Conservation (phyloP, 768 basidiomycete genomes). For the Collybia nuda region DNA sequence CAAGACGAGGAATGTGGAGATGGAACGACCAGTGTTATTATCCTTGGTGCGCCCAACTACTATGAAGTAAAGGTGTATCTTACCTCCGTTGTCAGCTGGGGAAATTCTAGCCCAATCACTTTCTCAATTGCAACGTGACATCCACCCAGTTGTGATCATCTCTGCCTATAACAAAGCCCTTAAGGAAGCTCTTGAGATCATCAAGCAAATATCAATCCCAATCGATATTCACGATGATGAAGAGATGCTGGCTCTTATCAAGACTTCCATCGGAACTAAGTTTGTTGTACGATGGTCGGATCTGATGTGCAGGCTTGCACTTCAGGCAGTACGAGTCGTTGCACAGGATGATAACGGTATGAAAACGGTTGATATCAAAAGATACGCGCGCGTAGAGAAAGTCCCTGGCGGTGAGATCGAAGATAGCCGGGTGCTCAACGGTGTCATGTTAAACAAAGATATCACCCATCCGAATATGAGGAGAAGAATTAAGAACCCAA, state of each 20-base stretch:
- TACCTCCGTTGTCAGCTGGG: slow-evolving; percentile 52
- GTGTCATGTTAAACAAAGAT: slow-evolving; percentile 99
- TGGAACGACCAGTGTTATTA: slow-evolving; percentile 98
- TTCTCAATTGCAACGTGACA: slow-evolving; percentile 91
- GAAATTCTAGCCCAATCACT: slow-evolving; percentile 97
- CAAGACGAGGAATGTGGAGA: slow-evolving; percentile 99
- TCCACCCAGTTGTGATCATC: slow-evolving; percentile 99
- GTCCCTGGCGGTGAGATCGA: slow-evolving; percentile 98
- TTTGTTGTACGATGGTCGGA: slow-evolving; percentile 96
- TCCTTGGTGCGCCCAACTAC: slow-evolving; percentile 66
- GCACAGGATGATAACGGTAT: slow-evolving; percentile 72
- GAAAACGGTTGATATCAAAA: slow-evolving; percentile 96
- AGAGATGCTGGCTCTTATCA: slow-evolving; percentile 96
- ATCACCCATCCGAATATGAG: slow-evolving; percentile 98
- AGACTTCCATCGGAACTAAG: slow-evolving; percentile 97
- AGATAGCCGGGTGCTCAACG: slow-evolving; percentile 79
- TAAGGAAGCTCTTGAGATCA: slow-evolving; percentile 86
- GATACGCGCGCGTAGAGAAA: slow-evolving; percentile 97
- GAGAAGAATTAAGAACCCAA: slow-evolving; percentile 82
- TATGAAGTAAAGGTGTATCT: background rate
- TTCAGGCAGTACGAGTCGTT: slow-evolving; percentile 90
- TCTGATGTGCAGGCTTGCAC: slow-evolving; percentile 94
- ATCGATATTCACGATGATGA: slow-evolving; percentile 84
- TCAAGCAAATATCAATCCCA: slow-evolving; percentile 84
- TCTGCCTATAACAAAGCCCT: slow-evolving; percentile 97